A percentile compares a stretch with the other conserved stretches of the same genome.
Evolutionary conservation across 441 rosid genomes (phyloP).

Genomic region (Adansonia rubrostipa): DNA sequence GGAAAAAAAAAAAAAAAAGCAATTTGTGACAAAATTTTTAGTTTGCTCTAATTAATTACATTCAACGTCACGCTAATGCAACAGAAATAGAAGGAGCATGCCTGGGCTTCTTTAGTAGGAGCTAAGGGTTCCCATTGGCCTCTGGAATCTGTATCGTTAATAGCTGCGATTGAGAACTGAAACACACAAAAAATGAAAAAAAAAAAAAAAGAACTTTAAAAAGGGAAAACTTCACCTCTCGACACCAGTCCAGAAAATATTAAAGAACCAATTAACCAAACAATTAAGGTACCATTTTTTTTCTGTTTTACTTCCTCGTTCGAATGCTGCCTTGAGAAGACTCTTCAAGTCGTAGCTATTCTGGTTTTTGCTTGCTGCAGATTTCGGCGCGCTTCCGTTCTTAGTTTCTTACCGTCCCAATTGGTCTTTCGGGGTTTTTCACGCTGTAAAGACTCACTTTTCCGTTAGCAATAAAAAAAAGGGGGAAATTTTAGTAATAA

Average conservation of each 20-base stretch:
- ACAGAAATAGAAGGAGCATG: constrained; percentile 27
- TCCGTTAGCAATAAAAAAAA: not conserved
- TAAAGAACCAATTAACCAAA: constrained; percentile 16
- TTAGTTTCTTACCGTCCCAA: not conserved
- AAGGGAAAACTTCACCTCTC: constrained; percentile 12
- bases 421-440: not conserved
- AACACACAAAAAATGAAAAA: constrained; percentile 13
- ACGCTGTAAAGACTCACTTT: not conserved
- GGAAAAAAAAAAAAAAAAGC: constrained; percentile 10
- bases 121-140: constrained; percentile 97
- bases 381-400: constrained; percentile 31
- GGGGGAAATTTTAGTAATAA: not conserved
- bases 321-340: not conserved
- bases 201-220: no score
- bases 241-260: not conserved
- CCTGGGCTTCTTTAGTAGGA: constrained; percentile 99
- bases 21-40: constrained; percentile 4
- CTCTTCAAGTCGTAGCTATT: constrained; percentile 28
- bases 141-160: constrained; percentile 83
- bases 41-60: constrained; percentile 1
- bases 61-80: not conserved
- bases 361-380: constrained; percentile 27
- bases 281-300: constrained; percentile 45
- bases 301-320: not conserved
- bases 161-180: constrained; percentile 94